These are phyloP conservation scores for Chernovozyma aurita DNA, from an alignment of 1,139 yeast genomes.

Conservation along the genomic window DNA sequence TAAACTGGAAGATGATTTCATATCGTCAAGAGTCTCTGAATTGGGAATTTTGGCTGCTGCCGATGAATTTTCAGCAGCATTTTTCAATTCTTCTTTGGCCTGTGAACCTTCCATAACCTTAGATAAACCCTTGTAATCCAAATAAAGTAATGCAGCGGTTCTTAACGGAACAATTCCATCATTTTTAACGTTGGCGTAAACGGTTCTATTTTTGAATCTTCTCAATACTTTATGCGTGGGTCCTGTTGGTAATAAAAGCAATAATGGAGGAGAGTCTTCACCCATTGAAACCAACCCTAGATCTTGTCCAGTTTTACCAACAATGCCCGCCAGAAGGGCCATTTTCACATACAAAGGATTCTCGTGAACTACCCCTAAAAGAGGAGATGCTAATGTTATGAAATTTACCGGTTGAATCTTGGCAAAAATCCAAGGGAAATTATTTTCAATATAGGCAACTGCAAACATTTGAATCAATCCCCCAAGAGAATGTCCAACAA, in stretches of 20 bases:
- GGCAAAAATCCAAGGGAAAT: slow-evolving; percentile 69
- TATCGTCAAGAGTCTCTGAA: slow-evolving; percentile 1
- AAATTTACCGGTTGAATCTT: slow-evolving; percentile 73
- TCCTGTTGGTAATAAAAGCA: slow-evolving; percentile 73
- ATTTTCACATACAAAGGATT: slow-evolving; percentile 85
- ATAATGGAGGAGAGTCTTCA: slow-evolving; percentile 51
- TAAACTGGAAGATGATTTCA: background rate
- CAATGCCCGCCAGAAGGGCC: slow-evolving; percentile 82
- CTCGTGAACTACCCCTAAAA: slow-evolving; percentile 78
- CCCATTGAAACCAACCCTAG: slow-evolving; percentile 51
- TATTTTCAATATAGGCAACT: slow-evolving; percentile 63
- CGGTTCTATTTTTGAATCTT: slow-evolving; percentile 62
- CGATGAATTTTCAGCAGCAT: background rate
- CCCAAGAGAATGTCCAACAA: slow-evolving; percentile 89
- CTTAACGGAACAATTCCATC: slow-evolving; percentile 94
- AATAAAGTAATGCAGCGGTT: slow-evolving; percentile 74
- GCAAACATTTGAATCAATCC: slow-evolving; percentile 91
- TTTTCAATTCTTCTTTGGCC: background rate
- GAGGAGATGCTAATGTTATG: slow-evolving; percentile 81
- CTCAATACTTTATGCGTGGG: slow-evolving; percentile 68
- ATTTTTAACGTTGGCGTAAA: slow-evolving; percentile 74
- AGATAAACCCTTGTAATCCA: slow-evolving; percentile 48
- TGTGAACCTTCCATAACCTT: background rate
- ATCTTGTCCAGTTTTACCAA: slow-evolving; percentile 93
- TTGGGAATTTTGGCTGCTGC: slow-evolving; percentile 11